Evolutionary conservation across 2,329 filamentous ascomycete species (phyloP), one percentile per base, ranked within the genome.

Genomic region (Xylaria arbuscula): DNA sequence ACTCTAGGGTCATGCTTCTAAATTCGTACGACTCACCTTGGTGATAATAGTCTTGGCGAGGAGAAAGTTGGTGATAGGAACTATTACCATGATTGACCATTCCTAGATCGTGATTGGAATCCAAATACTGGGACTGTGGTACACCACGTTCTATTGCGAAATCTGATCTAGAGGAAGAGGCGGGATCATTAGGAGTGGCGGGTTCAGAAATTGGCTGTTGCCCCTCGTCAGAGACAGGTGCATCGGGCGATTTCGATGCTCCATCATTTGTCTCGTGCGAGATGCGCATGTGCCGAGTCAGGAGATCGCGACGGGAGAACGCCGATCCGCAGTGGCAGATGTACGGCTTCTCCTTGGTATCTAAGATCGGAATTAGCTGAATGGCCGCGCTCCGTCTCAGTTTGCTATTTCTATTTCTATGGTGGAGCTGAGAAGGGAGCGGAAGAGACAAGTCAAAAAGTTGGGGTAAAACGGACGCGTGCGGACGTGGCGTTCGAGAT

Each of bases 311-410:
- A 22, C 82, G 78, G 10, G 82, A 80, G 70, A 84, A 84, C 1
- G 82, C 81, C 11, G 81, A 80, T 62, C 82, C 81, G 72, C 82
- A 84, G 48, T 75, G 77, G 64, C 82, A 84, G 22, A 82, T 68
- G 68, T 83, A 84, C 1, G 82, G 82, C 70, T 84, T 84, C 74
- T 84, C 82, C 59, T 84, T 84, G 63, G 82, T 84, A 72, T 84
- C 82, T 84, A 70, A 48, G 38, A 56, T 22, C 38, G 56, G 61
- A 64, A 54, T 70, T 66, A 70, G 67, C 45, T 55, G 13, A 38
- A 34, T 45, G 40, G 65, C 59, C 57, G 54, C 48, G 42, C 53
- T 55, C 55, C 59, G 55, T 62, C 55, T 64, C 57, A 36, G 40
- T 53, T 61, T 64, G 34, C 36, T 28, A 28, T 4, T 45, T 15